Evolutionary conservation across 768 basidiomycete species (phyloP).

Genomic region (Psilocybe tampanensis): DNA sequence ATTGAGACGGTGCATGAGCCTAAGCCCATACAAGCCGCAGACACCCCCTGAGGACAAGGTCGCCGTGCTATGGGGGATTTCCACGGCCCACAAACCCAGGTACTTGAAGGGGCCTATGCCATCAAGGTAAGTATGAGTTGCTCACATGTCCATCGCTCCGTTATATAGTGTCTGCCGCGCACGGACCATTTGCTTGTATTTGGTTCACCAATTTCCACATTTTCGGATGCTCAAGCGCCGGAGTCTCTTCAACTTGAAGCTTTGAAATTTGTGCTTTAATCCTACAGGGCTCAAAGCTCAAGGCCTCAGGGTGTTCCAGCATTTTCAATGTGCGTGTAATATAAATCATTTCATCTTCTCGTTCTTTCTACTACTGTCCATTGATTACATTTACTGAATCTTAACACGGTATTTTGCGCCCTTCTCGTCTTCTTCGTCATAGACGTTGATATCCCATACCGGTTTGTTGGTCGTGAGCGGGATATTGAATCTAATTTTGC

Average conservation of each 20-base stretch:
- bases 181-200: constrained; percentile 36
- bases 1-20: constrained; percentile 81
- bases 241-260: background rate
- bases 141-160: background rate
- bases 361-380: background rate
- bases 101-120: constrained; percentile 58
- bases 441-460: constrained; percentile 74
- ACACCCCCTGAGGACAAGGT: constrained; percentile 69
- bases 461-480: constrained; percentile 57
- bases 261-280: too few relatives aligned
- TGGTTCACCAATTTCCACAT: too few relatives aligned
- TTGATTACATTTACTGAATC: constrained; percentile 5
- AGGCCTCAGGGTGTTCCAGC: too few relatives aligned
- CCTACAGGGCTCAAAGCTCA: too few relatives aligned
- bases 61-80: constrained; percentile 71
- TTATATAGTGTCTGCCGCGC: constrained; percentile 31
- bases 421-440: constrained; percentile 51
- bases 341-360: too few relatives aligned
- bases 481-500: constrained; percentile 56
- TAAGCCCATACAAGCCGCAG: constrained; percentile 67
- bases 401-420: constrained; percentile 15
- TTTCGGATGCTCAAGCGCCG: too few relatives aligned
- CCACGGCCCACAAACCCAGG: constrained; percentile 58
- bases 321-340: too few relatives aligned
- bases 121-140: constrained; percentile 67